Conservation (phyloP, 73 alveolate species). For the Paramecium tetraurelia region DNA sequence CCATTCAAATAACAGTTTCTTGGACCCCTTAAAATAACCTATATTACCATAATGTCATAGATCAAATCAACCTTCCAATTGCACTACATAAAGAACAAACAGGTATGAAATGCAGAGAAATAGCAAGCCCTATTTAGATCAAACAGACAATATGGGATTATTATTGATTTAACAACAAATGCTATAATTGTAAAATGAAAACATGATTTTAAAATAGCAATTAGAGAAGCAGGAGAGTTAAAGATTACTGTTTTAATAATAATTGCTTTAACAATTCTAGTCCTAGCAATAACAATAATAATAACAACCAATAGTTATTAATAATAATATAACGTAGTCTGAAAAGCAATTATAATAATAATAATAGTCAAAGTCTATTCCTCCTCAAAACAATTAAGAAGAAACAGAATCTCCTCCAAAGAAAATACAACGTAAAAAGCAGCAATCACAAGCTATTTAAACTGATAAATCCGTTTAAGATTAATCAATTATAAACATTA, state of each 20-base stretch:
- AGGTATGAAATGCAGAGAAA: not conserved
- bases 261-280: not conserved
- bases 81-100: conserved; percentile 18
- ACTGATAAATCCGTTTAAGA: not conserved
- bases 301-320: not conserved
- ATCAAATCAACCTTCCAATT: conserved; percentile 20
- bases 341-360: not conserved
- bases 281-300: not conserved
- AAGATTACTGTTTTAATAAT: not conserved
- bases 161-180: not conserved
- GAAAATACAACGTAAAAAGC: not conserved
- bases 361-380: not conserved
- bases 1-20: not conserved
- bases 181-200: conserved; percentile 14
- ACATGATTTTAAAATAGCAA: not conserved
- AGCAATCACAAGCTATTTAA: not conserved
- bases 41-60: not conserved
- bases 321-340: not conserved
- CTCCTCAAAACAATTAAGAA: not conserved
- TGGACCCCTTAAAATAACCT: not conserved
- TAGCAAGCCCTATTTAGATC: conserved; percentile 4
- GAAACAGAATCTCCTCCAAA: not conserved
- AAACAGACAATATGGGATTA: not conserved
- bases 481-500: not conserved
- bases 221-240: conserved; percentile 19